phyloP scores from a whole-genome alignment of 2,329 filamentous ascomycete species.

The Hypoxylon sp. region DNA sequence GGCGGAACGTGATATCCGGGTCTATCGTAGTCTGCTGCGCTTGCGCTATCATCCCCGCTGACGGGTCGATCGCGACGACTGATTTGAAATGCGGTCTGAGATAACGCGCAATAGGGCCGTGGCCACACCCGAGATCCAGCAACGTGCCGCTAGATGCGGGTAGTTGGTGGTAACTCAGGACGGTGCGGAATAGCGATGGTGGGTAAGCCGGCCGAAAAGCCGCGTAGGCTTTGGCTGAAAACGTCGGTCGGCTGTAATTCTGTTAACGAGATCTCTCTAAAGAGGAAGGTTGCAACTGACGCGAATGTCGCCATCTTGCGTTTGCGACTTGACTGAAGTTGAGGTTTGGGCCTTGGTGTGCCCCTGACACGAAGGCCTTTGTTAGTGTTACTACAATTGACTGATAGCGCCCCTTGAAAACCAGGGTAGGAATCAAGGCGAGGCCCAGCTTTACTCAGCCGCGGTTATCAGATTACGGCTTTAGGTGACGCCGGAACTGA shows the following conservation, averaged over 20 bases:
- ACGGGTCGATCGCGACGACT: conserved; percentile 68
- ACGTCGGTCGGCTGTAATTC: conserved; percentile 63
- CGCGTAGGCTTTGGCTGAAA: conserved; percentile 69
- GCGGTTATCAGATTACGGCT: conserved; percentile 23
- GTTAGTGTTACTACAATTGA: conserved; percentile 33
- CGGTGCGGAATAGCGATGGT: conserved; percentile 62
- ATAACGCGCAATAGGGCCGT: conserved; percentile 67
- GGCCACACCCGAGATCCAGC: conserved; percentile 74
- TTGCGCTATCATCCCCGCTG: conserved; percentile 67
- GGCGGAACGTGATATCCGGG: conserved; percentile 62
- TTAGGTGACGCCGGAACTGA: conserved; percentile 13
- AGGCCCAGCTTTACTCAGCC: conserved; percentile 33
- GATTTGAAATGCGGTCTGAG: conserved; percentile 65
- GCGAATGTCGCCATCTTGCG: conserved; percentile 62
- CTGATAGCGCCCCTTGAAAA: background rate
- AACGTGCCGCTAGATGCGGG: conserved; percentile 51
- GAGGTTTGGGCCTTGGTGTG: conserved; percentile 20
- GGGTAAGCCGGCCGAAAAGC: conserved; percentile 72
- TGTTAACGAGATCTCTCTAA: conserved; percentile 32
- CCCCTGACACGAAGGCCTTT: conserved; percentile 13
- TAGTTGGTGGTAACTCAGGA: conserved; percentile 66
- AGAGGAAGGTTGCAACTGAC: conserved; percentile 51
- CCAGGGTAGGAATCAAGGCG: conserved; percentile 14
- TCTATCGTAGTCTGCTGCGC: conserved; percentile 58
- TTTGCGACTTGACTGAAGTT: conserved; percentile 29